Conservation (phyloP, 768 basidiomycete genomes). For the Lepiota venenata region DNA sequence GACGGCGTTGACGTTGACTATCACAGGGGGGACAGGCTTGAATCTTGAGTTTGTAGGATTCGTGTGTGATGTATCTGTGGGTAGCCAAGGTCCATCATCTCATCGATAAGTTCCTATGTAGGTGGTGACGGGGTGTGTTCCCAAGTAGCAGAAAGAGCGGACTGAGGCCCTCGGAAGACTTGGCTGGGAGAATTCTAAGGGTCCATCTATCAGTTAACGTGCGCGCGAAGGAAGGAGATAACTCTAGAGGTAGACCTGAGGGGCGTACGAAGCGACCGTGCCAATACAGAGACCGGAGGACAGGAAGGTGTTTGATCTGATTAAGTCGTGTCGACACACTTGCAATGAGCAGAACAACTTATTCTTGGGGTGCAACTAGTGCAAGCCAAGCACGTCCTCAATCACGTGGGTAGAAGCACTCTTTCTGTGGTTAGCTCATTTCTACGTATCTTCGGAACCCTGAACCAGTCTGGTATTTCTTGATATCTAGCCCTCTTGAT, state of each 20-base stretch:
- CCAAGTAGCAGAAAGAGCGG: constrained; percentile 91
- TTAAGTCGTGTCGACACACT: background rate
- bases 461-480: no score
- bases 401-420: no score
- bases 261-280: constrained; percentile 77
- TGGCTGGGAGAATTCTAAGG: constrained; percentile 70
- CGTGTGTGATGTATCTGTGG: no score
- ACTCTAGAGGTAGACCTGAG: constrained; percentile 50
- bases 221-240: background rate
- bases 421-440: no score
- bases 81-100: no score
- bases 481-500: no score
- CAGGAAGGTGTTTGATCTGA: constrained; percentile 48
- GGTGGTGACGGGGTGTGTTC: constrained; percentile 75
- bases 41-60: no score
- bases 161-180: constrained; percentile 86
- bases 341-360: background rate
- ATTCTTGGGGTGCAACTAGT: background rate
- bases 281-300: constrained; percentile 66
- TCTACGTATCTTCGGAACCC: no score
- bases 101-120: no score
- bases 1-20: no score
- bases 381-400: no score
- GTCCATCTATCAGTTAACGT: background rate
- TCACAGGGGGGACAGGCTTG: no score